Evolutionary conservation across 345 rosid genomes (phyloP).

Genomic region (Ricinus communis): DNA sequence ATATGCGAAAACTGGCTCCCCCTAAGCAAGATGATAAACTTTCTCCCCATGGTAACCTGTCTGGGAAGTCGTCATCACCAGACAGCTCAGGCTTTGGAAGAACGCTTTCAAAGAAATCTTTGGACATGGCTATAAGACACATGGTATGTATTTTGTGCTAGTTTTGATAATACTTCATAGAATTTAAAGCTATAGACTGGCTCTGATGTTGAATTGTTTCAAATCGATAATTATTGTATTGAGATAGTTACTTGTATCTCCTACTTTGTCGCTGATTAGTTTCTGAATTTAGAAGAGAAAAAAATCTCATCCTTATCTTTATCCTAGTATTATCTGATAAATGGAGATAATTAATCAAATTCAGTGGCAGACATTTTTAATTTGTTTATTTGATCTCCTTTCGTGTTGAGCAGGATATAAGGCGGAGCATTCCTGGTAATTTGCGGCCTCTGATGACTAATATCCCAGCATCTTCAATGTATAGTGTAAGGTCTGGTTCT

Average conservation of each 20-base stretch:
- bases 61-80: slow-evolving; percentile 84
- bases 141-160: slow-evolving; percentile 61
- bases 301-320: neutral
- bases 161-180: neutral
- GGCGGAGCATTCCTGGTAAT: slow-evolving; percentile 83
- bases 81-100: slow-evolving; percentile 94
- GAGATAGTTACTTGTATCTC: neutral
- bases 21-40: slow-evolving; percentile 75
- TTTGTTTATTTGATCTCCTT: slow-evolving; percentile 14
- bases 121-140: slow-evolving; percentile 98
- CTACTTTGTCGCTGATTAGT: neutral
- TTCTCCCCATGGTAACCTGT: slow-evolving; percentile 70
- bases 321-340: neutral
- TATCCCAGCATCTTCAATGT: slow-evolving; percentile 96
- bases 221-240: neutral
- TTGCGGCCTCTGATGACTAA: slow-evolving; percentile 87
- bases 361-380: neutral
- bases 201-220: neutral
- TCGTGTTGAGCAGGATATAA: slow-evolving; percentile 69
- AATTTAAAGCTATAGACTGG: neutral
- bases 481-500: slow-evolving; percentile 91
- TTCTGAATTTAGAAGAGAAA: neutral
- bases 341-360: too few species aligned
- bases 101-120: slow-evolving; percentile 90
- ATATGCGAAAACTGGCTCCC: slow-evolving; percentile 87